Base-by-base conservation (phyloP, 352 stramenopile species). In the Phytophthora nicotianae region DNA sequence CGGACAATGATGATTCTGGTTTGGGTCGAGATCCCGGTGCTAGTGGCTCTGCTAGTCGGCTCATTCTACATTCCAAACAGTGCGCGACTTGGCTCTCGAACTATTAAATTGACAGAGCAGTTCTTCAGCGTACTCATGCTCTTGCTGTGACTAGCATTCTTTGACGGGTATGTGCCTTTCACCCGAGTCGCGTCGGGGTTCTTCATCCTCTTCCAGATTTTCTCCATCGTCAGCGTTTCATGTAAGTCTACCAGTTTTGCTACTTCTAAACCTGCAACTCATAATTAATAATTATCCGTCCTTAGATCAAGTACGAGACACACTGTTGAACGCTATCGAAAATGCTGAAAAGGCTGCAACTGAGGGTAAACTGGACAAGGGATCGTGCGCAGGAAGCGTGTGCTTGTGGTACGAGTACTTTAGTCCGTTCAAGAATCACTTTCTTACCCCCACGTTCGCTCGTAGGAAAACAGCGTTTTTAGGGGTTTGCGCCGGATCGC, bases 161-260 rank as follows among this genome's bases (percentile, higher is more conserved):
- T 90, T 38, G 58, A 74, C 21, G 82, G 79, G 20, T 91, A 89
- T 55, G 71, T 74, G 24, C 68, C 82, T 48, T 85, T 83, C 23
- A 57, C 82, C 0, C 64, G 79, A 8, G 74, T 91, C 2, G 56
- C 76, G 2, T 93, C 84, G 1, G 73, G 78, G 0, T 69, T 86
- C 49, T 94, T 92, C 71, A 89, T 91, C 38, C 73, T 92, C 24
- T 90, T 94, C 47, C 81, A 90, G 62, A 87, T 94, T 45, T 68
- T 89, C 48, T 88, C 77, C 55, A 90, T 93, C 65, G 74, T 91
- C 59, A 86, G 84, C 52, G 79, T 83, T 19, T 84, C 81, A 29
- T 91, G 84, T 91, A 46, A 76, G 69, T n/a, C n/a, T n/a, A n/a
- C n/a, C n/a, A n/a, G n/a, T n/a, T n/a, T n/a, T n/a, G n/a, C n/a